Percentiles rank a stretch among this genome's conserved stretches.
phyloP scores from a whole-genome alignment of 2,329 filamentous ascomycete species.

The Cercospora zeina region DNA sequence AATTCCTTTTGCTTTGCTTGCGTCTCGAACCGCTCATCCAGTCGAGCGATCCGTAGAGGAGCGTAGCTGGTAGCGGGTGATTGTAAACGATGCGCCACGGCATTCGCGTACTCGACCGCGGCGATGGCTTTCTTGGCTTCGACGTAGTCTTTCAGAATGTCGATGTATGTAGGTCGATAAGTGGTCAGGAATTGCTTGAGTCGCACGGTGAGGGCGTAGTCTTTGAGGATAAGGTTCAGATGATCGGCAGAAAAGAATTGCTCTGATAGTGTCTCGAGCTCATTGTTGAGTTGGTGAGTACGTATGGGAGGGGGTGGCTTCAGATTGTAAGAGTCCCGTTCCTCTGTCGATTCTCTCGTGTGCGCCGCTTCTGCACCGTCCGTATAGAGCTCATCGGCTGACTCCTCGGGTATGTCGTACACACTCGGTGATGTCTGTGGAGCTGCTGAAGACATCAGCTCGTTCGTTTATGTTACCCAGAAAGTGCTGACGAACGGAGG shows the following conservation, averaged over 20 bases:
- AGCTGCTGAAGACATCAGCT: slow-evolving; percentile 26
- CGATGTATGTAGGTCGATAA: slow-evolving; percentile 42
- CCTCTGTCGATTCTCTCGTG: slow-evolving; percentile 20
- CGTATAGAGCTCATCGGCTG: slow-evolving; percentile 27
- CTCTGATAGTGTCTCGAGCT: slow-evolving; percentile 42
- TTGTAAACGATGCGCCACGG: slow-evolving; percentile 42
- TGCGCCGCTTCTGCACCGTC: slow-evolving; percentile 29
- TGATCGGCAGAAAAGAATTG: slow-evolving; percentile 48
- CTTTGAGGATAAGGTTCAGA: slow-evolving; percentile 45
- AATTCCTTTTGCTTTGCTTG: slow-evolving; percentile 39
- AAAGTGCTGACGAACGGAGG: not conserved
- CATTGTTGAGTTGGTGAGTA: slow-evolving; percentile 27
- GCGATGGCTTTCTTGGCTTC: slow-evolving; percentile 46
- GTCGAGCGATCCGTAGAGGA: slow-evolving; percentile 37
- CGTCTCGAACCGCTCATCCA: slow-evolving; percentile 44
- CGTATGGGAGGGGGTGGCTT: slow-evolving; percentile 44
- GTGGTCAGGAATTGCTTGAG: slow-evolving; percentile 45
- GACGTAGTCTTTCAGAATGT: slow-evolving; percentile 43
- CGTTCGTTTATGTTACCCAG: not conserved
- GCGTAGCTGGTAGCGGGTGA: slow-evolving; percentile 32
- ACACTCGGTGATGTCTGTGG: slow-evolving; percentile 33
- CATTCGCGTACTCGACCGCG: slow-evolving; percentile 50
- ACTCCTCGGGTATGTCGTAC: slow-evolving; percentile 31
- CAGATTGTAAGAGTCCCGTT: slow-evolving; percentile 43
- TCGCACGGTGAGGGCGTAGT: slow-evolving; percentile 39